Conservation (phyloP, 805 yeast species). For the Yamadazyma nakazawae region DNA sequence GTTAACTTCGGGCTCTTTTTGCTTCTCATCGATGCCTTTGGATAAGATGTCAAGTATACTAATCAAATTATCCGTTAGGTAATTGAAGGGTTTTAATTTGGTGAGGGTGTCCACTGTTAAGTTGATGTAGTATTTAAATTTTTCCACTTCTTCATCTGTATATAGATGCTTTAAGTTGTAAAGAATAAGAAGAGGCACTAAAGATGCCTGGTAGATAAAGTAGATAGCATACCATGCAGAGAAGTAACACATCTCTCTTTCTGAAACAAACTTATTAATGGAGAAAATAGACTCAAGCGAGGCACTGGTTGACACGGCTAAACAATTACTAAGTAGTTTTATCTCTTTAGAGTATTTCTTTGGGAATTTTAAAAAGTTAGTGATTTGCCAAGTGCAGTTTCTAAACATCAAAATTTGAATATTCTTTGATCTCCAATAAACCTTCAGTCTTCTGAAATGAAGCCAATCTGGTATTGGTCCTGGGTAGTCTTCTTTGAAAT, state of each 20-base stretch:
- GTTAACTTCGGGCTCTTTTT: background rate
- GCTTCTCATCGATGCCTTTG: slow-evolving; percentile 2
- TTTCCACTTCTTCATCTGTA: background rate
- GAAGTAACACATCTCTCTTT: slow-evolving; percentile 39
- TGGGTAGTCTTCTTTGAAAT: slow-evolving; percentile 35
- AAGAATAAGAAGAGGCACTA: slow-evolving; percentile 43
- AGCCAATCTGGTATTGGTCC: slow-evolving; percentile 48
- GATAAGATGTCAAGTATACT: slow-evolving; percentile 7
- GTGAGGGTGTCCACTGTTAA: background rate
- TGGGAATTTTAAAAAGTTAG: slow-evolving; percentile 13
- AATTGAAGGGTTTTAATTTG: slow-evolving; percentile 1
- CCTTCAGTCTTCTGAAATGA: slow-evolving; percentile 47
- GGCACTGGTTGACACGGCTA: slow-evolving; percentile 21
- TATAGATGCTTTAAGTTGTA: slow-evolving; percentile 4
- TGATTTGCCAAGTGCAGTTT: slow-evolving; percentile 53
- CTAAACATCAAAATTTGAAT: slow-evolving; percentile 53
- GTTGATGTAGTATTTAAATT: slow-evolving; percentile 5
- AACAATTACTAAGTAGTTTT: slow-evolving; percentile 3
- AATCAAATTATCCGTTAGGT: slow-evolving; percentile 6
- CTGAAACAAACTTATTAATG: slow-evolving; percentile 35
- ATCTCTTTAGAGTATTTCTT: background rate
- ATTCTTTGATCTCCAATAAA: slow-evolving; percentile 59
- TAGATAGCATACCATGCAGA: slow-evolving; percentile 64
- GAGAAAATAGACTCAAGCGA: slow-evolving; percentile 53
- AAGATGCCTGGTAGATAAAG: slow-evolving; percentile 59